Percentiles rank a stretch among this genome's conserved stretches.
phyloP scores from a whole-genome alignment of 2,329 filamentous ascomycete species.

The Fusarium burgessii region DNA sequence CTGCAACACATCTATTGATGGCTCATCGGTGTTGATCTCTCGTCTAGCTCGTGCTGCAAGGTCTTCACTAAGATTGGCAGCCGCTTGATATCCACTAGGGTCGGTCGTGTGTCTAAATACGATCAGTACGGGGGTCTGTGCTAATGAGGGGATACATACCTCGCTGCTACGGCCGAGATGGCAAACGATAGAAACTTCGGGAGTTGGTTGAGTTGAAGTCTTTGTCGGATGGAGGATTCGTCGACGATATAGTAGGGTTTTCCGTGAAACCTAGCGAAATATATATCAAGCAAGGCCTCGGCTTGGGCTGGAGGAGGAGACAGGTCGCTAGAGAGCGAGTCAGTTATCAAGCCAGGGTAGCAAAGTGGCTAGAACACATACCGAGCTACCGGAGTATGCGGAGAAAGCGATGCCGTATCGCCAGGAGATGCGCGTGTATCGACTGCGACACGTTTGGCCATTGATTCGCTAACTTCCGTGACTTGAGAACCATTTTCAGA shows the following conservation, averaged over 20 bases:
- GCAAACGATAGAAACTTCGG: slow-evolving; percentile 65
- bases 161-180: slow-evolving; percentile 71
- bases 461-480: slow-evolving; percentile 50
- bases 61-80: slow-evolving; percentile 76
- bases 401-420: slow-evolving; percentile 43
- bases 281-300: slow-evolving; percentile 78
- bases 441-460: slow-evolving; percentile 55
- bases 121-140: not conserved
- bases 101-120: slow-evolving; percentile 72
- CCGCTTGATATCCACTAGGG: slow-evolving; percentile 74
- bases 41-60: slow-evolving; percentile 76
- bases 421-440: slow-evolving; percentile 51
- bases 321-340: slow-evolving; percentile 54
- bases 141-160: slow-evolving; percentile 56
- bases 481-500: slow-evolving; percentile 43
- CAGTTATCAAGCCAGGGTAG: slow-evolving; percentile 7
- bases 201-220: slow-evolving; percentile 76
- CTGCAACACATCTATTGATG: slow-evolving; percentile 82
- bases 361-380: slow-evolving; percentile 10
- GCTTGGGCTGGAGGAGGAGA: slow-evolving; percentile 63
- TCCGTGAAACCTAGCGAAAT: slow-evolving; percentile 82
- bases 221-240: slow-evolving; percentile 78
- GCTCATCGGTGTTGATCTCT: slow-evolving; percentile 83
- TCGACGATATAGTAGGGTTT: slow-evolving; percentile 87
- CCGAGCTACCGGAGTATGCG: slow-evolving; percentile 45